These are phyloP conservation scores for Leucocoprinus leucothites DNA, from an alignment of 768 basidiomycete genomes.

Conservation along the genomic window DNA sequence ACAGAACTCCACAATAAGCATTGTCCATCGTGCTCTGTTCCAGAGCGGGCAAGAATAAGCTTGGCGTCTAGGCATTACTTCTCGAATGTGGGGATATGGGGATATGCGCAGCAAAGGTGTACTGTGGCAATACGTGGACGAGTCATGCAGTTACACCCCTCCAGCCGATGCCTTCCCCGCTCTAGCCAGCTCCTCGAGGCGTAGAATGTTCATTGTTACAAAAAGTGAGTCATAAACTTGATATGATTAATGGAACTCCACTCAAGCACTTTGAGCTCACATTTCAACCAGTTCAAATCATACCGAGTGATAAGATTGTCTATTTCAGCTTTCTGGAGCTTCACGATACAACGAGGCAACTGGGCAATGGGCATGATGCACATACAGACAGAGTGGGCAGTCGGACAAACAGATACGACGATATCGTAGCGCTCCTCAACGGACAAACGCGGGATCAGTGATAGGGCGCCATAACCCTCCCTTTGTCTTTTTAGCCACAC, in stretches of 20 bases:
- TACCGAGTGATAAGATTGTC: not conserved
- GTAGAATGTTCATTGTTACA: not conserved
- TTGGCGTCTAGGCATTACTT: not conserved
- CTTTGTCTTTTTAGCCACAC: not conserved
- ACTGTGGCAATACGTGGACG: not conserved
- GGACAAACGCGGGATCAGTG: too few species aligned
- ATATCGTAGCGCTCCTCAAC: too few species aligned
- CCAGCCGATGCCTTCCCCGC: not conserved
- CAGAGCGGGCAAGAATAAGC: not conserved
- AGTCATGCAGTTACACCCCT: not conserved
- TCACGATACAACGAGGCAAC: not conserved
- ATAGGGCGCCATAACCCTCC: too few species aligned
- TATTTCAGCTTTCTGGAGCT: not conserved
- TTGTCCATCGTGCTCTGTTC: not conserved
- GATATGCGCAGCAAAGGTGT: not conserved
- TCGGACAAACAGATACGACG: too few species aligned
- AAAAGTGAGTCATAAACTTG: not conserved
- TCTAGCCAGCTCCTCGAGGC: not conserved
- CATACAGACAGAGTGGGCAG: too few species aligned
- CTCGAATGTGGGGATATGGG: not conserved
- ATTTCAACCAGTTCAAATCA: not conserved
- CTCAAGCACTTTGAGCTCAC: not conserved
- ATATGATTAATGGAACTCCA: not conserved
- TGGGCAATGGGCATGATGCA: not conserved
- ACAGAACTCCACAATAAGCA: not conserved